phyloP scores from a whole-genome alignment of 2,329 filamentous ascomycete genomes.

The Zarea fungicola region DNA sequence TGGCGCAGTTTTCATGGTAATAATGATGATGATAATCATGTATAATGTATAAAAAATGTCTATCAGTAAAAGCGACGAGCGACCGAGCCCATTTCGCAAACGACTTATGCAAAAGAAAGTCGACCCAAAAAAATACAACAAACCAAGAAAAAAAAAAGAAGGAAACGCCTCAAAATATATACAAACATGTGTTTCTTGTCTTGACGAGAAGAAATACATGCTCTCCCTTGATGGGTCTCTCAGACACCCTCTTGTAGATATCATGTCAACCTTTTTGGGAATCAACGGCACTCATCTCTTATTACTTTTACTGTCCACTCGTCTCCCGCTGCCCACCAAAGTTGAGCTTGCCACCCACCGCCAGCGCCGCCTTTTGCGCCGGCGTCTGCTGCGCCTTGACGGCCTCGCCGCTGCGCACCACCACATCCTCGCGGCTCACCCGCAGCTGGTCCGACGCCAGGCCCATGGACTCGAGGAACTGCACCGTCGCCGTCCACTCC shows the following conservation, averaged over 20 bases:
- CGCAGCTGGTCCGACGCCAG: slow-evolving; percentile 20
- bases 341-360: slow-evolving; percentile 9
- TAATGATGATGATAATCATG: background rate
- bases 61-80: background rate
- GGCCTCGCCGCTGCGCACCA: slow-evolving; percentile 10
- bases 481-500: slow-evolving; percentile 49
- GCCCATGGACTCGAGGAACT: slow-evolving; percentile 42
- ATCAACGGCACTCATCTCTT: background rate
- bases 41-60: background rate
- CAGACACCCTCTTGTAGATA: background rate
- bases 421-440: slow-evolving; percentile 25
- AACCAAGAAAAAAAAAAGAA: background rate
- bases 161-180: background rate
- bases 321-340: slow-evolving; percentile 8
- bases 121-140: background rate
- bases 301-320: background rate
- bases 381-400: background rate
- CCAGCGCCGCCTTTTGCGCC: slow-evolving; percentile 9
- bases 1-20: background rate
- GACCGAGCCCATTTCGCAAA: background rate
- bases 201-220: background rate
- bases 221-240: too few species aligned
- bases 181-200: background rate
- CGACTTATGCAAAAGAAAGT: background rate
- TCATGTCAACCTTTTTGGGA: background rate